These are phyloP conservation scores for Solanum tarapatanum DNA, from an alignment of 257 asterid species.

Conservation along the genomic window DNA sequence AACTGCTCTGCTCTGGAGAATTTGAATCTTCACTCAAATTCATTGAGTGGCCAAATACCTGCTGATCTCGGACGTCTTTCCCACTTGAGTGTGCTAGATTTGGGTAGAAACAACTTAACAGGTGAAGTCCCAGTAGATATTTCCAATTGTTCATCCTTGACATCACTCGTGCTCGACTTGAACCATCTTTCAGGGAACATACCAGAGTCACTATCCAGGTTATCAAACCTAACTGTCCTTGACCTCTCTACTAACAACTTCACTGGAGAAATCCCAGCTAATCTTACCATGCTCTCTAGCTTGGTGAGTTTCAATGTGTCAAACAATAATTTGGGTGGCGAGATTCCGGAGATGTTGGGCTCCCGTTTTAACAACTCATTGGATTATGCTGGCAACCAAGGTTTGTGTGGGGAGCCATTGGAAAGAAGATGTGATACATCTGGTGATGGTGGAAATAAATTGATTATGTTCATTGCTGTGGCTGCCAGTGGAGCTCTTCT, in stretches of 20 bases:
- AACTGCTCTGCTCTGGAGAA: conserved; percentile 46
- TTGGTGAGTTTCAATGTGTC: conserved; percentile 45
- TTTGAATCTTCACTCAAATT: conserved; percentile 40
- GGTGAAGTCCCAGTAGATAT: conserved; percentile 48
- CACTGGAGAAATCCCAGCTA: conserved; percentile 43
- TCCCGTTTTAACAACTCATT: conserved; percentile 39
- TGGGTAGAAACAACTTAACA: conserved; percentile 44
- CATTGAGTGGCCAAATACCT: conserved; percentile 42
- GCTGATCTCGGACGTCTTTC: conserved; percentile 32
- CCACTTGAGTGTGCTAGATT: conserved; percentile 39
- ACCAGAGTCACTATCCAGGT: conserved; percentile 17
- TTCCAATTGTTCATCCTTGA: conserved; percentile 42
- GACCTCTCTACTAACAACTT: conserved; percentile 32
- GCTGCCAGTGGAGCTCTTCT: conserved; percentile 54
- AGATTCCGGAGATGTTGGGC: conserved; percentile 38
- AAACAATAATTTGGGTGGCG: conserved; percentile 41
- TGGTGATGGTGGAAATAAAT: conserved; percentile 24
- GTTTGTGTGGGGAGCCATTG: conserved; percentile 56
- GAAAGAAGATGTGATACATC: conserved; percentile 26
- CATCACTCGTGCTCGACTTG: conserved; percentile 25
- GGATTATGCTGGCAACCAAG: conserved; percentile 35
- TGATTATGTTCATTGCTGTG: conserved; percentile 51
- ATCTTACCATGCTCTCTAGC: conserved; percentile 31
- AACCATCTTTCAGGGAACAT: conserved; percentile 37
- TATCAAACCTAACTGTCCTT: conserved; percentile 19